These are phyloP conservation scores for Eimeria acervulina DNA, from an alignment of 169 alveolate genomes.

Conservation along the genomic window DNA sequence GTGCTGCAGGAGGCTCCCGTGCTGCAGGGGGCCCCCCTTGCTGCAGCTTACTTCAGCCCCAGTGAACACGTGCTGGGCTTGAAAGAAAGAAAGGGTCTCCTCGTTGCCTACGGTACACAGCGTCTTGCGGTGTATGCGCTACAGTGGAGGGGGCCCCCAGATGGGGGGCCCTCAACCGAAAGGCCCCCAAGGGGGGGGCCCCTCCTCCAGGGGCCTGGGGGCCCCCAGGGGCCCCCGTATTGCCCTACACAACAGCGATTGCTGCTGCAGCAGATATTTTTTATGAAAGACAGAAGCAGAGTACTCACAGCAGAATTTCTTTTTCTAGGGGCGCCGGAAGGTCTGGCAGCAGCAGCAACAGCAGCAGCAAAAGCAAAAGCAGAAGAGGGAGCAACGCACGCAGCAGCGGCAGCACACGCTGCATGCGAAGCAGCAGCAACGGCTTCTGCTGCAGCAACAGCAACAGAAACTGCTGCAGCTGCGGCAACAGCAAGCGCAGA, in stretches of 20 bases:
- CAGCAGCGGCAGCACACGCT: neutral
- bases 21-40: constrained; percentile 28
- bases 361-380: neutral
- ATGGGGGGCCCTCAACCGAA: constrained; percentile 26
- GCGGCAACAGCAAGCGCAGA: neutral
- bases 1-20: neutral
- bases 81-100: neutral
- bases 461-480: too few species aligned
- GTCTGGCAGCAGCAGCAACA: neutral
- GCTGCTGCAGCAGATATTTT: constrained; percentile 8
- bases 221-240: constrained; percentile 22
- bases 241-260: neutral
- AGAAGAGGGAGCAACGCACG: neutral
- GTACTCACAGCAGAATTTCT: neutral
- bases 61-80: constrained; percentile 19
- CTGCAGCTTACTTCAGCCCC: constrained; percentile 27
- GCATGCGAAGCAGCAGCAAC: neutral
- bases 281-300: neutral
- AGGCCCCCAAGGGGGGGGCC: too few species aligned
- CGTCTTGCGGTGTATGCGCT: neutral
- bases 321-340: neutral
- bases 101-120: neutral
- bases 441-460: too few species aligned
- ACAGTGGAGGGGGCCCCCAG: constrained; percentile 18
- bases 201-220: neutral